Base-by-base conservation (phyloP, 345 rosid species). In the Reutealis trisperma region DNA sequence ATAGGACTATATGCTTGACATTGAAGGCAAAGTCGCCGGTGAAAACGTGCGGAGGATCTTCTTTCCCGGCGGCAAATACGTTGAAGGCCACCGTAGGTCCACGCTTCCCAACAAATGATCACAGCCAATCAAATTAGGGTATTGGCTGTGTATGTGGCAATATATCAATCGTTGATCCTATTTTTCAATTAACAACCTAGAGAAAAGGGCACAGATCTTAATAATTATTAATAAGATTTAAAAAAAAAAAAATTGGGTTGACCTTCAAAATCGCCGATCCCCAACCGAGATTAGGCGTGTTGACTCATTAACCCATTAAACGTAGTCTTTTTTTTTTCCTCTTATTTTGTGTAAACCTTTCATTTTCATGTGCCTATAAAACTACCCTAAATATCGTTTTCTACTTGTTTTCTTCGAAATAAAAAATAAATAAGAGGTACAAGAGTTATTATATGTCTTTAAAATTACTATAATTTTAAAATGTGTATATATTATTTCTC, bases 41-140 rank as follows among this genome's bases (percentile, higher is more conserved):
- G 75, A 82, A 34, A 34, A 83, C 82, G 72, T 72, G 86, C 32
- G 51, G 47, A 8, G 79, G 87, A 85, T 85, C 90, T 80, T 70
- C 84, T 85, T 87, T 73, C 32, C 82, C 81, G 86, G 86, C 87
- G 77, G 66, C 76, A 71, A 80, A 52, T 71, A 73, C 82, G 87
- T 63, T 0, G 69, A 73, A 47, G 63, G 16, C 71, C 49, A 55
- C 34, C 1, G 0, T 8, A 37, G 27, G 2, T 14, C 6, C 64
- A 54, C 75, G 27, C 55, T n/a, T 61, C 22, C 59, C 74, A 30
- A 47, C 68, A 47, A 47, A 30, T 25, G 21, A 49, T 70, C 70
- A 63, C 27, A 27, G 41, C 60, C 62, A 45, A 61, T 60, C 8
- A 15, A 30, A 14, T 24, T 15, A 42, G 3, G 61, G 15, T 2